Evolutionary conservation across 257 asterid genomes (phyloP), one percentile per base, ranked within the genome.

Genomic region (Ocimum tenuiflorum): DNA sequence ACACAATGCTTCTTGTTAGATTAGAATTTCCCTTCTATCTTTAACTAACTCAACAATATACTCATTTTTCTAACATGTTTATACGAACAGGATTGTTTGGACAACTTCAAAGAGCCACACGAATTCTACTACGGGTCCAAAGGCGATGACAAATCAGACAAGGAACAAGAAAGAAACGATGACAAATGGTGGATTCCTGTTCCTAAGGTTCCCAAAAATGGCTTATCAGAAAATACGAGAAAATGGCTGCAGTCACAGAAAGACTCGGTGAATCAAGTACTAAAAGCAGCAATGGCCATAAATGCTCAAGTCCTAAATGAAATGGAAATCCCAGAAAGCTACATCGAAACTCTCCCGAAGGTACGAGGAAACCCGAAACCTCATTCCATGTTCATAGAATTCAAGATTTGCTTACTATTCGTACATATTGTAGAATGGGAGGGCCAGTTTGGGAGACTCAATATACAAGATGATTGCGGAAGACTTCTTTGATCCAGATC

Each of bases 231-330:
- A 29, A 52, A 19, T 8, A 60, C 82, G 18, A 72, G 81, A 47
- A 84, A 80, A 70, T 82, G 86, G 84, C 48, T 84, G 60, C 91
- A 81, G 43, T 71, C 61, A 54, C 91, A 84, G 56, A 84, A 84
- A 78, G 91, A 84, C 59, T 82, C 85, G 0, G 91, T 84, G 7
- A 77, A 74, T 27, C 91, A 84, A 77, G 87, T 84, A 7, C 73
- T 81, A 0, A 84, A 84, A 75, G 91, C 91, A 59, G 85, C 91
- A n/a, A 82, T 84, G 91, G 91, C 91, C 7, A 84, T 84, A 24
- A 84, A 84, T 39, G 88, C 86, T 73, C 91, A 84, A 48, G 80
- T 80, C 54, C 70, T 84, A 11, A 18, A 79, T 0, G 88, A 84
- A 67, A 84, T 84, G 86, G 86, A 82, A 62, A 76, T 84, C 65